A percentile compares a stretch with the other conserved stretches of the same genome.
Evolutionary conservation across 1,284 basidiomycete species (phyloP).

Genomic region (Vanrija humicola): DNA sequence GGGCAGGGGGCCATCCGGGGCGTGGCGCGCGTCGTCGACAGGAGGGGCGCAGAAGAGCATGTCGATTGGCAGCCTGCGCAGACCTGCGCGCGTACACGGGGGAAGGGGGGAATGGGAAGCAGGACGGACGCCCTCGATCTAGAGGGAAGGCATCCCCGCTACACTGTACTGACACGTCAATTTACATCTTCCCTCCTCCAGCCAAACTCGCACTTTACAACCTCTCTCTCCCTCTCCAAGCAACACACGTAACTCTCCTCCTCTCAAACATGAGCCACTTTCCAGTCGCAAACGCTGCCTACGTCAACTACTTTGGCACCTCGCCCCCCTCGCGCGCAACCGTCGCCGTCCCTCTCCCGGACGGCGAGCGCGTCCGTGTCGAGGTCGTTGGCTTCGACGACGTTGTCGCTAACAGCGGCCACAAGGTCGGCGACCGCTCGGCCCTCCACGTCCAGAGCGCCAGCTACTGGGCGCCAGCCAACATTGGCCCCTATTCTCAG

Average conservation of each 20-base stretch:
- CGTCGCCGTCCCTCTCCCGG: conserved; percentile 69
- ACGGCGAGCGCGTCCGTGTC: conserved; percentile 60
- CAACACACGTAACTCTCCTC: conserved; percentile 76
- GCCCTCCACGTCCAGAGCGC: conserved; percentile 90
- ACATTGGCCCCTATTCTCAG: conserved; percentile 98
- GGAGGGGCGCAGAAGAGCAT: too few species aligned
- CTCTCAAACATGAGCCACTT: conserved; percentile 79
- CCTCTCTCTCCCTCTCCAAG: conserved; percentile 58
- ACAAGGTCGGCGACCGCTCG: conserved; percentile 48
- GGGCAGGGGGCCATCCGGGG: too few species aligned
- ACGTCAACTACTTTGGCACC: conserved; percentile 75
- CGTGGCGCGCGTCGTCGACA: too few species aligned
- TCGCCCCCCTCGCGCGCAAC: conserved; percentile 92
- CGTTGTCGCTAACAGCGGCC: not conserved
- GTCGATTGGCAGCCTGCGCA: too few species aligned
- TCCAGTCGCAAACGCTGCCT: conserved; percentile 68
- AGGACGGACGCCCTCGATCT: conserved; percentile 30
- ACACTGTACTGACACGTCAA: not conserved
- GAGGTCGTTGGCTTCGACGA: conserved; percentile 67
- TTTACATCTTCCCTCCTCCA: conserved; percentile 32
- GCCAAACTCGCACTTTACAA: conserved; percentile 54
- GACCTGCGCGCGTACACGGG: too few species aligned
- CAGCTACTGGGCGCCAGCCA: conserved; percentile 98
- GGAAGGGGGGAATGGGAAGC: too few species aligned
- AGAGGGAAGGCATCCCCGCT: not conserved